phyloP scores from a whole-genome alignment of 192 early-diverging fungal genomes.

The Pecoramyces ruminantium region DNA sequence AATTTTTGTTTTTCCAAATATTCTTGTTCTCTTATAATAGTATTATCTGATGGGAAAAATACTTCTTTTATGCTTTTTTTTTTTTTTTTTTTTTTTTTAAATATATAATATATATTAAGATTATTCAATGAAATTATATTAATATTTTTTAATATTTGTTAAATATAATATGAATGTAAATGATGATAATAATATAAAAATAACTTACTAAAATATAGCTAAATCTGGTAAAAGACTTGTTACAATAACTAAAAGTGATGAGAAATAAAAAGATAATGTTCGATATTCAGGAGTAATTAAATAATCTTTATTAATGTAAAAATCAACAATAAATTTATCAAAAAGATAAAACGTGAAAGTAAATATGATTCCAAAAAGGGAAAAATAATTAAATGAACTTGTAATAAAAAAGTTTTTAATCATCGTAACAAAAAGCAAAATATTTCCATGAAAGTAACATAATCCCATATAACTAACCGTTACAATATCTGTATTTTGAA shows the following conservation, averaged over 20 bases:
- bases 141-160: no score
- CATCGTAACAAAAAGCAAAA: not conserved
- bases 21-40: not conserved
- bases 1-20: not conserved
- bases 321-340: not conserved
- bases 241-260: not conserved
- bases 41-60: not conserved
- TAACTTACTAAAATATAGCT: not conserved
- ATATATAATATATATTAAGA: not conserved
- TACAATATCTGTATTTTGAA: not conserved
- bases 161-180: no score
- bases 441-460: not conserved
- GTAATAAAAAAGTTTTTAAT: not conserved
- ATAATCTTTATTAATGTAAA: not conserved
- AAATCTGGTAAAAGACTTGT: not conserved
- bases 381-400: not conserved
- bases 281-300: not conserved
- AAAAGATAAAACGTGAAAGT: not conserved
- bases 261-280: not conserved
- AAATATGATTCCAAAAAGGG: not conserved
- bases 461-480: not conserved
- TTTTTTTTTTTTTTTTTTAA: no score
- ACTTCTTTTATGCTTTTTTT: not conserved
- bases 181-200: no score
- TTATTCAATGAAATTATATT: no score